Conservation (phyloP, 2,329 filamentous ascomycete genomes). For the Exophiala lecanii-corni region DNA sequence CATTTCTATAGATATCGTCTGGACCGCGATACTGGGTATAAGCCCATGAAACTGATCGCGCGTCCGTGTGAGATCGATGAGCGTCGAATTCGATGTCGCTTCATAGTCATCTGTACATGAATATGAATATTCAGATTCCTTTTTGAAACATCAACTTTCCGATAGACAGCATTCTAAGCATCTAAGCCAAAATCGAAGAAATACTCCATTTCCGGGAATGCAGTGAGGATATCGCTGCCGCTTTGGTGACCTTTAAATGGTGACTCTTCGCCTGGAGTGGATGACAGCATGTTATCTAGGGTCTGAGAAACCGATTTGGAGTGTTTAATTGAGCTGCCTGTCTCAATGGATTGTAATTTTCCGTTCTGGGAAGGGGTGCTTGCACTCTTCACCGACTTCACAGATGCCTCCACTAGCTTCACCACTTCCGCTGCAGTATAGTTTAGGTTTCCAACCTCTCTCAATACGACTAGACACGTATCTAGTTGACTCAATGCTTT, state of each 20-base stretch:
- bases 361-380: background rate
- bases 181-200: background rate
- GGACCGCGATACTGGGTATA: too few species aligned
- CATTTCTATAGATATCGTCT: too few species aligned
- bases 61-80: too few species aligned
- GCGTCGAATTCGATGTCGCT: too few species aligned
- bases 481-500: constrained; percentile 4
- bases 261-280: background rate
- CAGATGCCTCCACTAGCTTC: constrained; percentile 1
- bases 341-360: background rate
- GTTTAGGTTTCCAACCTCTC: constrained; percentile 4
- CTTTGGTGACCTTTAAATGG: background rate
- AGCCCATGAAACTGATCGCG: too few species aligned
- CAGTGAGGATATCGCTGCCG: background rate
- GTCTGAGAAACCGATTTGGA: background rate
- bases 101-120: too few species aligned
- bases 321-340: background rate
- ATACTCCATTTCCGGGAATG: background rate
- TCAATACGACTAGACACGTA: constrained; percentile 1
- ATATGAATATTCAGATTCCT: too few species aligned
- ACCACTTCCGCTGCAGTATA: constrained; percentile 5
- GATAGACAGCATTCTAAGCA: too few species aligned
- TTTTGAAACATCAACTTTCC: too few species aligned
- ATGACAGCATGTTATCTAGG: background rate
- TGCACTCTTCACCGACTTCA: background rate